Evolutionary conservation across 179 eudicot genomes (phyloP).

Genomic region (Silene noctiflora): DNA sequence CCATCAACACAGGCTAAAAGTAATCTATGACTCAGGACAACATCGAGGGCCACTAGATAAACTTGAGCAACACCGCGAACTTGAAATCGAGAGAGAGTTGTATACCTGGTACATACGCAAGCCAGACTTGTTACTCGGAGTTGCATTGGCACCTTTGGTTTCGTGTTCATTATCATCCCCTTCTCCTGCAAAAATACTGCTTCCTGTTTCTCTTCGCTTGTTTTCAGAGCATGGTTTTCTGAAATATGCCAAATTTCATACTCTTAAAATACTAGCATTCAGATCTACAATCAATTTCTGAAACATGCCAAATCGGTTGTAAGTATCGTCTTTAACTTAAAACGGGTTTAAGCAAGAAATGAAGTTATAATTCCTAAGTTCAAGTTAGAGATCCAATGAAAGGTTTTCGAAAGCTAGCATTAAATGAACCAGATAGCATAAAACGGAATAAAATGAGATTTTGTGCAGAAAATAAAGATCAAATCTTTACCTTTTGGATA

Average conservation of each 20-base stretch:
- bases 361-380: too few relatives aligned
- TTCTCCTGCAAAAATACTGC: conserved; percentile 65
- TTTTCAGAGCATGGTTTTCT: conserved; percentile 87
- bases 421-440: too few relatives aligned
- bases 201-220: conserved; percentile 86
- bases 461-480: neutral
- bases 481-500: conserved; percentile 44
- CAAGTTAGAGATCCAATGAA: too few relatives aligned
- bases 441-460: neutral
- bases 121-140: conserved; percentile 50
- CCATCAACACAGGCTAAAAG: too few relatives aligned
- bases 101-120: conserved; percentile 76
- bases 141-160: conserved; percentile 42
- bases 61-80: neutral
- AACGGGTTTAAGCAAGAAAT: too few relatives aligned
- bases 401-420: too few relatives aligned
- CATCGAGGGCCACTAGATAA: neutral
- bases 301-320: too few relatives aligned
- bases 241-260: conserved; percentile 14
- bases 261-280: neutral
- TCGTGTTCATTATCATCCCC: conserved; percentile 50
- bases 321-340: too few relatives aligned
- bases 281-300: too few relatives aligned
- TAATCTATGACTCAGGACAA: neutral
- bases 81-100: neutral